Conservation (phyloP, 371 early-diverging fungal genomes). For the Lichtheimia corymbifera region DNA sequence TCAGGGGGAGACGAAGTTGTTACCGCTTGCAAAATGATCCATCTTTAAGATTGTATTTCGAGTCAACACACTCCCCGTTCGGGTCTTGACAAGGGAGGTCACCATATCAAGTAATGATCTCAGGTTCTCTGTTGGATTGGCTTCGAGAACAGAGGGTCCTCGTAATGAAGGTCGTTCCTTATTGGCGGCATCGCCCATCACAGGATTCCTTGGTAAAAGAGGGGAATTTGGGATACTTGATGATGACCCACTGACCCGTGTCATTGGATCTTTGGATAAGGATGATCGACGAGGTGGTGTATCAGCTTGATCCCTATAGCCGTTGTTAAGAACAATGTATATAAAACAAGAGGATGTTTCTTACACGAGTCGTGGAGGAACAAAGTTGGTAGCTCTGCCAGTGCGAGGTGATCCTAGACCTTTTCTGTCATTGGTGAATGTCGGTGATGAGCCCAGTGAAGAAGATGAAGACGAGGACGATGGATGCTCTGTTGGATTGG, state of each 20-base stretch:
- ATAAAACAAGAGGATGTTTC: not conserved
- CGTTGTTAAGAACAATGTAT: not conserved
- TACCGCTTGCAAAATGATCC: conserved; percentile 69
- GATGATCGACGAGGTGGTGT: conserved; percentile 3
- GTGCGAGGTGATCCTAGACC: not conserved
- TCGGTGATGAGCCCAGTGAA: conserved; percentile 10
- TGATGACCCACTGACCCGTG: not conserved
- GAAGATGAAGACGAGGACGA: conserved; percentile 8
- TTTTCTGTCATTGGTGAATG: not conserved
- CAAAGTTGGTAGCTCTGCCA: not conserved
- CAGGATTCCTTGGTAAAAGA: not conserved
- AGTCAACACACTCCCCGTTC: conserved; percentile 61
- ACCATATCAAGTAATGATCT: conserved; percentile 28
- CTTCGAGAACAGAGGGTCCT: not conserved
- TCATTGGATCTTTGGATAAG: not conserved
- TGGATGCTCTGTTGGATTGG: too few relatives aligned
- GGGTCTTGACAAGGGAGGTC: conserved; percentile 36
- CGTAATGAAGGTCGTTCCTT: not conserved
- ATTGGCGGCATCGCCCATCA: not conserved
- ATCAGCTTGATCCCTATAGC: not conserved
- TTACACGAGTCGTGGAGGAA: conserved; percentile 11
- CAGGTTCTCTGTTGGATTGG: conserved; percentile 8
- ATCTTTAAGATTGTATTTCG: conserved; percentile 65
- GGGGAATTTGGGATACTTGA: not conserved
- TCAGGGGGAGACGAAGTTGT: too few relatives aligned